Evolutionary conservation across 306 rosid genomes (phyloP), one percentile per base, ranked within the genome.

Genomic region (Neltuma alba): DNA sequence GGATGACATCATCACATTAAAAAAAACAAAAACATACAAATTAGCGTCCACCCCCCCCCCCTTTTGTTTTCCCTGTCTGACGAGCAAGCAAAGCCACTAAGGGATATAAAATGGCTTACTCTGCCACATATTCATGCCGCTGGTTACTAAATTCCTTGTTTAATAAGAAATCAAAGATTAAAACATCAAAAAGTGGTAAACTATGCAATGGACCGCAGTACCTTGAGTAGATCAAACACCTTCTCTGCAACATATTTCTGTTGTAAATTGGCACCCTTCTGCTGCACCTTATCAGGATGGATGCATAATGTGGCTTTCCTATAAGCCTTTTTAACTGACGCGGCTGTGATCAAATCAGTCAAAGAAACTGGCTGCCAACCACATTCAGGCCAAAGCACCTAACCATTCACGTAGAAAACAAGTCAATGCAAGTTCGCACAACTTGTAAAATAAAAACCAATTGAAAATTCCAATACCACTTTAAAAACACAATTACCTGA

Each of bases 281-380:
- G 99, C 77, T 95, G 99, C 80, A 95, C 99, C 86, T 93, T 95
- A 88, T 95, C 99, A 2, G 99, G 99, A 81, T 95, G 99, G 84
- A 91, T 95, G 85, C 98, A 93, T 80, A 95, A 83, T 52, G 97
- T 95, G 50, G 99, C 98, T 86, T 93, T 95, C 85, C 98, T 91
- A 72, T 93, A 95, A 57, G 72, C 87, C 82, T 90, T 95, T 89
- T 89, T 93, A 67, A 95, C 99, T 64, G 93, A 80, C 30, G 87
- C 88, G 9, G 75, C 97, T 47, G 91, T 83, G 76, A 95, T 90
- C 88, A 95, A 80, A 80, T 95, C 99, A 15, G 98, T 90, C 91
- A 93, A 91, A 76, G 98, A 90, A 79, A 90, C 91, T 48, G 98
- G 88, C 80, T 93, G 97, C 99, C 99, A 95, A 78, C 99, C 98